Conservation (phyloP, 805 yeast species). For the Metschnikowia bowlesiae region DNA sequence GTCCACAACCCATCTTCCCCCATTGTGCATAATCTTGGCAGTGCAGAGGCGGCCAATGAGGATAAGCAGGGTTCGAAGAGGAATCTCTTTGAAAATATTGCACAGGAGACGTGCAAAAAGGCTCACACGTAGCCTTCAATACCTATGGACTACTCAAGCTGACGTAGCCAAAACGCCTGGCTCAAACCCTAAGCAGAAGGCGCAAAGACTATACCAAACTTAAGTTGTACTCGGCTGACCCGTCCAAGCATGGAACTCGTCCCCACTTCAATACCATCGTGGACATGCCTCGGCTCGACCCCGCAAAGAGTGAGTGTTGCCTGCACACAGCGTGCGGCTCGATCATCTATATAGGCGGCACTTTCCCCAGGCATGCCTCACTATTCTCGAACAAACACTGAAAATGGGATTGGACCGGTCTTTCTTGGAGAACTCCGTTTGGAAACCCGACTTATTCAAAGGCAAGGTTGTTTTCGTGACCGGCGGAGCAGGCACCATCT, state of each 20-base stretch:
- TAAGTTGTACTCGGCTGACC: too few species aligned
- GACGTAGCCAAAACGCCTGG: too few species aligned
- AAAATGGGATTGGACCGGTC: slow-evolving; percentile 18
- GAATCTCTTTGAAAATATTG: slow-evolving; percentile 1
- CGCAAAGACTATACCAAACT: too few species aligned
- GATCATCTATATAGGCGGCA: not conserved
- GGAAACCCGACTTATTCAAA: slow-evolving; percentile 25
- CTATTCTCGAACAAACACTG: not conserved
- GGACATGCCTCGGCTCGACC: slow-evolving; percentile 12
- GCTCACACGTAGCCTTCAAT: slow-evolving; percentile 5
- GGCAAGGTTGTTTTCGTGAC: slow-evolving; percentile 31
- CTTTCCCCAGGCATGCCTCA: not conserved
- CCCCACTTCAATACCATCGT: not conserved
- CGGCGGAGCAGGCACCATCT: slow-evolving; percentile 29
- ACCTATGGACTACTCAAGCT: slow-evolving; percentile 9
- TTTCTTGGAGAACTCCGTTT: slow-evolving; percentile 17
- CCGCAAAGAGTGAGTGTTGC: slow-evolving; percentile 7
- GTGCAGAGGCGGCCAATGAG: slow-evolving; percentile 13
- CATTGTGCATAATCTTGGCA: slow-evolving; percentile 10
- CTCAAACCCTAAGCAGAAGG: too few species aligned
- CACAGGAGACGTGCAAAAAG: slow-evolving; percentile 3
- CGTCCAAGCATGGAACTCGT: too few species aligned
- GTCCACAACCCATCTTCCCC: slow-evolving; percentile 27
- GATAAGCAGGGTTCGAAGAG: not conserved
- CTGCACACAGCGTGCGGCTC: slow-evolving; percentile 2